Conservation (phyloP, 108 stramenopile genomes). For the Cyclostephanos tholiformis region DNA sequence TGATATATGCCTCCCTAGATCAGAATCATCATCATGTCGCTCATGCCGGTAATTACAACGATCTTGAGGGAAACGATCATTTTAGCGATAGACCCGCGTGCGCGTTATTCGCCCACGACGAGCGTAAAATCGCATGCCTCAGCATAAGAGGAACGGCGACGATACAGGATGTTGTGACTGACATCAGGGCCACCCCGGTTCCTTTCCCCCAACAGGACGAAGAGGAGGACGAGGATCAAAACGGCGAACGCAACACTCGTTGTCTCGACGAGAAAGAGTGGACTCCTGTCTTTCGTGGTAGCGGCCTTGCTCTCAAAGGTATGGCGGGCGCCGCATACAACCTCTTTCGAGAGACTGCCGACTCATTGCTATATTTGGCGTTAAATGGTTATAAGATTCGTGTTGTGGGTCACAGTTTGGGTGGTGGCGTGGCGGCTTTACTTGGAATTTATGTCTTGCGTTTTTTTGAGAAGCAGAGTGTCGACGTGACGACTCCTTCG, state of each 20-base stretch:
- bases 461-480: slow-evolving; percentile 52
- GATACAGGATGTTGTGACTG: slow-evolving; percentile 95
- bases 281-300: slow-evolving; percentile 69
- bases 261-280: slow-evolving; percentile 55
- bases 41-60: slow-evolving; percentile 36
- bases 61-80: slow-evolving; percentile 19
- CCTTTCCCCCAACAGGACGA: slow-evolving; percentile 71
- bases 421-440: slow-evolving; percentile 89
- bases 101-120: slow-evolving; percentile 74
- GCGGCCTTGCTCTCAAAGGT: slow-evolving; percentile 80
- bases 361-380: no score
- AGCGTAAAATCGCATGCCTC: slow-evolving; percentile 75
- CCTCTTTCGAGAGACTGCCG: slow-evolving; percentile 79
- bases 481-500: not conserved
- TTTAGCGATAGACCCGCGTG: slow-evolving; percentile 71
- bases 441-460: slow-evolving; percentile 75
- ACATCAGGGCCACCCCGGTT: slow-evolving; percentile 90
- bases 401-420: no score
- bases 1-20: slow-evolving; percentile 82
- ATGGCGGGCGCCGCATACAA: slow-evolving; percentile 84
- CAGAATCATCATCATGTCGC: slow-evolving; percentile 61
- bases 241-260: slow-evolving; percentile 19
- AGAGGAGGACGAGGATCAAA: slow-evolving; percentile 48
- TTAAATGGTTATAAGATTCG: no score
- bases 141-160: slow-evolving; percentile 90